Percentiles rank a stretch among this genome's conserved stretches.
Conservation (phyloP, 2,329 filamentous ascomycete genomes). For the Calonectria pseudoreteaudii region DNA sequence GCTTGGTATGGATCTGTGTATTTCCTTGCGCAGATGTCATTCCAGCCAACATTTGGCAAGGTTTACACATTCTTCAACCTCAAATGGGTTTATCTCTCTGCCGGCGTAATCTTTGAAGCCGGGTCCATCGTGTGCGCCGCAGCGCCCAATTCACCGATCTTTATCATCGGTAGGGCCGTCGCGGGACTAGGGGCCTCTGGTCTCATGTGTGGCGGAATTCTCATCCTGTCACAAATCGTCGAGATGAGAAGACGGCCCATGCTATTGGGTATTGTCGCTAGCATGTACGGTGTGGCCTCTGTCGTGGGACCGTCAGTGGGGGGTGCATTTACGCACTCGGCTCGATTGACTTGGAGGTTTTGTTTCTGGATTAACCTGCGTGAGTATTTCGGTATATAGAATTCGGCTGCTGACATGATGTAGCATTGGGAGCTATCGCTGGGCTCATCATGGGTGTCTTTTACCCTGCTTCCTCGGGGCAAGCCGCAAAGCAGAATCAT, state of each 20-base stretch:
- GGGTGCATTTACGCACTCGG: slow-evolving; percentile 35
- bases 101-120: slow-evolving; percentile 40
- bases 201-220: slow-evolving; percentile 30
- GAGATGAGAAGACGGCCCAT: slow-evolving; percentile 31
- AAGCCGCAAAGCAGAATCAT: background rate
- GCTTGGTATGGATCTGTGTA: slow-evolving; percentile 50
- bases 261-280: slow-evolving; percentile 26
- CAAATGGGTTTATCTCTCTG: slow-evolving; percentile 45
- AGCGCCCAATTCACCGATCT: slow-evolving; percentile 46
- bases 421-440: slow-evolving; percentile 30
- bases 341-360: slow-evolving; percentile 36
- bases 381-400: background rate
- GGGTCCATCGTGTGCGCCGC: slow-evolving; percentile 44
- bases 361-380: slow-evolving; percentile 41
- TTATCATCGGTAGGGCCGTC: slow-evolving; percentile 54
- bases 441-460: slow-evolving; percentile 19
- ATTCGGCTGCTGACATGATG: background rate
- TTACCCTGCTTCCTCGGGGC: slow-evolving; percentile 27
- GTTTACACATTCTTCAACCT: slow-evolving; percentile 48
- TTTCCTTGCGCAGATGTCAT: slow-evolving; percentile 39
- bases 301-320: slow-evolving; percentile 34
- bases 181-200: slow-evolving; percentile 48
- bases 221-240: slow-evolving; percentile 27
- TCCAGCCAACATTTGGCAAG: slow-evolving; percentile 45
- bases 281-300: slow-evolving; percentile 38